A percentile compares a stretch with the other conserved stretches of the same genome.
These are phyloP conservation scores for Amanita thiersii DNA, from an alignment of 768 basidiomycete genomes.

Conservation along the genomic window DNA sequence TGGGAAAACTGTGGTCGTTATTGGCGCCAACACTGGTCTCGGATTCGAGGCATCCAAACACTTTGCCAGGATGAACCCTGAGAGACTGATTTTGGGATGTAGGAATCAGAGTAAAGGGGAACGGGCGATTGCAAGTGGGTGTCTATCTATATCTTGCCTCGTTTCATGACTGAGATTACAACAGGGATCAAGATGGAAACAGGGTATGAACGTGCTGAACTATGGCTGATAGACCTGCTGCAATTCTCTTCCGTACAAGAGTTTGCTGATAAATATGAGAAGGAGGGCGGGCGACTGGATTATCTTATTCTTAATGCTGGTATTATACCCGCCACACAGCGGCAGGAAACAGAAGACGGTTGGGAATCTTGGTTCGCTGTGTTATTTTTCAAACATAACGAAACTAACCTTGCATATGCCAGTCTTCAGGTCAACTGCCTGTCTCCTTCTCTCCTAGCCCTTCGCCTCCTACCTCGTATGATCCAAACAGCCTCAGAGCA, in stretches of 20 bases:
- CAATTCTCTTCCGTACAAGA: constrained; percentile 27
- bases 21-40: constrained; percentile 41
- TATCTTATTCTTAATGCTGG: constrained; percentile 39
- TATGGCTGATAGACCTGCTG: constrained; percentile 30
- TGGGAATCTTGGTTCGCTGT: constrained; percentile 34
- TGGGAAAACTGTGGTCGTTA: constrained; percentile 39
- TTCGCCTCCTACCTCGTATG: constrained; percentile 36
- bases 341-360: constrained; percentile 27
- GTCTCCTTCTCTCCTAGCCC: constrained; percentile 27
- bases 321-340: constrained; percentile 11
- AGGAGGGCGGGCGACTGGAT: constrained; percentile 27
- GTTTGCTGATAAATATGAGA: constrained; percentile 25
- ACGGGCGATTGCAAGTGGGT: constrained; percentile 25
- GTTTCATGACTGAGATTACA: no score
- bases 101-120: constrained; percentile 24
- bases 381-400: neutral
- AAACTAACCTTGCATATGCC: neutral
- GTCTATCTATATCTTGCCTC: no score
- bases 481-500: constrained; percentile 25
- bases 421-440: constrained; percentile 45
- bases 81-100: constrained; percentile 27
- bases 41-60: constrained; percentile 40
- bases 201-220: constrained; percentile 24
- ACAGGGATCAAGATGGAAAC: constrained; percentile 20
- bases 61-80: constrained; percentile 35